Base-by-base conservation (phyloP, 805 yeast species). In the Cyberlindnera euphorbiae region DNA sequence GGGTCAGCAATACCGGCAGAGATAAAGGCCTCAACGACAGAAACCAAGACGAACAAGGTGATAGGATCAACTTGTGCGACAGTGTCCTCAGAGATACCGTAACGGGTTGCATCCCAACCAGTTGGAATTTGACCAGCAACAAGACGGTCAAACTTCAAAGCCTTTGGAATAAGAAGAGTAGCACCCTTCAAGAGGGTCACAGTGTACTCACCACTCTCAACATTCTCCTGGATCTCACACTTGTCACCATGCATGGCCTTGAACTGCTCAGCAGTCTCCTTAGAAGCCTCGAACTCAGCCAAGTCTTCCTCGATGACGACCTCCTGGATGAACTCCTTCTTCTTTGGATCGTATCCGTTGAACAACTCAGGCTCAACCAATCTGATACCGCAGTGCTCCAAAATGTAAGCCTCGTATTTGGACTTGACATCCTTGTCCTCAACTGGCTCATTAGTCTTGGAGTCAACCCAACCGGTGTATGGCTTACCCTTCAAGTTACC, bases 1-100 rank as follows among this genome's bases (percentile, higher is more conserved):
- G 99, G 98, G 62, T 93, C 98, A 42, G 96, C 87, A 56, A 93
- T 70, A 82, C 99, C 99, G 47, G 97, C 77, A 39, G 90, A 67
- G 50, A 93, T 73, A 51, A 93, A 80, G 2, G 97, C 97, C 70
- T 93, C 97, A 40, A 82, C 94, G 35, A 96, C 93, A 18, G 97
- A 75, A 36, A 93, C 98, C 62, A 93, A 73, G 33, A 86, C 96
- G 58, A 70, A 93, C 59, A 93, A 74, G 26, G 99, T 93, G 57
- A 93, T 76, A 46, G 96, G 96, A 62, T 93, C 99, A 49, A 93
- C 99, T 70, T 93, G 99, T 41, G 79, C 71, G 50, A 87, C 79
- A 49, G 83, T 81, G 59, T 93, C 99, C 45, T 90, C 97, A 33
- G 90, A 71, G 49, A 93, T 83, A 78, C 99, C 99, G 59, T 89